Evolutionary conservation across 1,284 basidiomycete species (phyloP), one percentile per base, ranked within the genome.

Genomic region (Pseudozyma thailandica): DNA sequence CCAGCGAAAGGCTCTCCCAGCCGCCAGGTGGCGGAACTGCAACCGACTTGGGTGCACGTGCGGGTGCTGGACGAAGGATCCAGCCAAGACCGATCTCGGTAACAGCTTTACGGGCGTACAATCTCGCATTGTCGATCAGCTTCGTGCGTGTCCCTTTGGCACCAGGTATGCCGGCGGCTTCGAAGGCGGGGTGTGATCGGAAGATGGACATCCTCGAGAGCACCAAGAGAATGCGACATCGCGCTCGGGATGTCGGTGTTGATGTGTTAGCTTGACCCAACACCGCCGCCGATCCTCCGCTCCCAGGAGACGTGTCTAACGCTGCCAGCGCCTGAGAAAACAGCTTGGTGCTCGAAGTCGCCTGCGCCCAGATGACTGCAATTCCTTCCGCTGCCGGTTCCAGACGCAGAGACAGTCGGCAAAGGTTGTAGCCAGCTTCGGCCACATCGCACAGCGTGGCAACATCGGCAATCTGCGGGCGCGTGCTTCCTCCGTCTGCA

Each of bases 81-180:
- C 53, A 63, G 7, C 52, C 56, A 3, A 75, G 56, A 10, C 74
- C 75, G n/a, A 74, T 63, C 55, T 77, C 75, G 25, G 50, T 58
- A 26, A 74, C 49, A 2, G 62, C 74, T 45, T 74, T 76, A 16
- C 75, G 55, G 6, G 65, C 66, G 37, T 74, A 77, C 4, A 74
- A 39, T n/a, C 75, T 46, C 4, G 69, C 69, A 25, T 75, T 75
- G 56, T 77, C 72, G 15, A 73, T 30, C 16, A 77, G 50, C 35
- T 63, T 73, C 43, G 1, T 35, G 15, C 61, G 60, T 3, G 60
- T 72, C 5, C 63, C 69, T n/a, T 47, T 54, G 12, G 63, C 69
- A 0, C 63, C 63, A 16, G 51, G 46, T 13, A 72, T 53, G 6
- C 55, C 56, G 37, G 53, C 30, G 18, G 60, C 49, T 37, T 72